These are phyloP conservation scores for Paecilomyces fulvus DNA, from an alignment of 2,329 filamentous ascomycete species.

Conservation along the genomic window DNA sequence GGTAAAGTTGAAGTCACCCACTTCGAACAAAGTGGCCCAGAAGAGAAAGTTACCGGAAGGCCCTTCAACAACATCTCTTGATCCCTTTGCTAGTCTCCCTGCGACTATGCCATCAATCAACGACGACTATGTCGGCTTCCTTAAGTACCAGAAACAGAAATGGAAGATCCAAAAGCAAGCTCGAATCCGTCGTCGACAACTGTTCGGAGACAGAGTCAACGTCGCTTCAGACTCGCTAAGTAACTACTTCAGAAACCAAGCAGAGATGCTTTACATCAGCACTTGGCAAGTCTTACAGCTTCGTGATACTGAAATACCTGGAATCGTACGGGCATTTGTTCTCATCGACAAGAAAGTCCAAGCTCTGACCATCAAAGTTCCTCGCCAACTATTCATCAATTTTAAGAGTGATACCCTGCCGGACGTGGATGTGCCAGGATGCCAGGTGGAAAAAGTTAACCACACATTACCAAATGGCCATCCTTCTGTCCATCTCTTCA, in stretches of 20 bases:
- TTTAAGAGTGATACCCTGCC: constrained; percentile 80
- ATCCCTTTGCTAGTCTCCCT: constrained; percentile 77
- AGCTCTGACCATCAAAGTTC: constrained; percentile 77
- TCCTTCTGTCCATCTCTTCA: constrained; percentile 87
- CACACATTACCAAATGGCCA: constrained; percentile 93
- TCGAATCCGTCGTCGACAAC: constrained; percentile 70
- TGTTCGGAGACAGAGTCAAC: constrained; percentile 77
- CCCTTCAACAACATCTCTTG: constrained; percentile 50
- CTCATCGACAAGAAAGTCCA: constrained; percentile 92
- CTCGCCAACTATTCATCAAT: constrained; percentile 83
- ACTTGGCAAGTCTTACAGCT: constrained; percentile 95
- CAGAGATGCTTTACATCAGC: constrained; percentile 78
- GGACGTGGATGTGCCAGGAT: constrained; percentile 76
- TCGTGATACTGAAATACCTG: constrained; percentile 70
- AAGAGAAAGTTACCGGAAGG: constrained; percentile 70
- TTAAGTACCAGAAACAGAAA: constrained; percentile 95
- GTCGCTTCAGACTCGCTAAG: constrained; percentile 55
- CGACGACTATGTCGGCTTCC: constrained; percentile 77
- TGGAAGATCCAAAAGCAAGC: constrained; percentile 98
- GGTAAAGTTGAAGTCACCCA: constrained; percentile 56
- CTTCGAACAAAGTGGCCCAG: constrained; percentile 47
- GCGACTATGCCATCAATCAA: constrained; percentile 75
- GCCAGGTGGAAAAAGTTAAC: constrained; percentile 84
- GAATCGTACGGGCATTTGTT: constrained; percentile 80
- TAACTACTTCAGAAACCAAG: constrained; percentile 80